These are phyloP conservation scores for Cutaneotrichosporon curvatum DNA, from an alignment of 1,284 basidiomycete genomes.

Conservation along the genomic window DNA sequence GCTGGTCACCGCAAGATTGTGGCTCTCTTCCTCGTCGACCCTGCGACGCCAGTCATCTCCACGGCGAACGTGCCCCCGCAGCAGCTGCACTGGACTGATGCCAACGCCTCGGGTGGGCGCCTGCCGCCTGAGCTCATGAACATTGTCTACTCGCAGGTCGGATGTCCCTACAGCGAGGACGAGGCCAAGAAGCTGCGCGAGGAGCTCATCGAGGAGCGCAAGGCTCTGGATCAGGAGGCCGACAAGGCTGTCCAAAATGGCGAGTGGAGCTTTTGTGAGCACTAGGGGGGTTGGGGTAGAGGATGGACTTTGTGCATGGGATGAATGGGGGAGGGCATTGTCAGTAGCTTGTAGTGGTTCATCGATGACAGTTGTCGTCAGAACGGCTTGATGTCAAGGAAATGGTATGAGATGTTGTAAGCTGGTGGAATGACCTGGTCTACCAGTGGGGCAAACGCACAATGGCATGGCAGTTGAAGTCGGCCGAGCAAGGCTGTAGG, in stretches of 20 bases:
- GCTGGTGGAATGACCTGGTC: no score
- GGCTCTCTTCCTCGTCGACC: conserved; percentile 18
- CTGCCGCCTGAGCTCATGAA: conserved; percentile 12
- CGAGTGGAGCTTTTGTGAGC: conserved; percentile 14
- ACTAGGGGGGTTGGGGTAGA: conserved; percentile 1
- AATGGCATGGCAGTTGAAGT: no score
- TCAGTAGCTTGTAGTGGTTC: no score
- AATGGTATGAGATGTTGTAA: no score
- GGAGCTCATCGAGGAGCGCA: conserved; percentile 18
- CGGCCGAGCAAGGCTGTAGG: no score
- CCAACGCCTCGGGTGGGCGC: not conserved
- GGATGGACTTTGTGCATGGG: no score
- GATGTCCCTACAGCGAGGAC: conserved; percentile 9
- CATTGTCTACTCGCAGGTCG: conserved; percentile 9
- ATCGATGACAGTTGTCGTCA: no score
- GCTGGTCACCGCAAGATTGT: conserved; percentile 16
- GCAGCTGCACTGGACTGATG: conserved; percentile 9
- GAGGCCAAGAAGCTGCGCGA: conserved; percentile 12
- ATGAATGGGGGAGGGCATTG: no score
- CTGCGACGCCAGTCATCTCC: conserved; percentile 3
- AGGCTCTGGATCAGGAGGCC: not conserved
- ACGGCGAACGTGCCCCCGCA: conserved; percentile 16
- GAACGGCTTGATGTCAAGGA: no score
- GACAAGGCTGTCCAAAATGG: not conserved
- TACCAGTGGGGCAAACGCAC: no score